Percentiles rank a stretch among this genome's conserved stretches.
These are phyloP conservation scores for Bothriochloa decipiens DNA, from an alignment of 176 grass and related monocot species.

Conservation along the genomic window DNA sequence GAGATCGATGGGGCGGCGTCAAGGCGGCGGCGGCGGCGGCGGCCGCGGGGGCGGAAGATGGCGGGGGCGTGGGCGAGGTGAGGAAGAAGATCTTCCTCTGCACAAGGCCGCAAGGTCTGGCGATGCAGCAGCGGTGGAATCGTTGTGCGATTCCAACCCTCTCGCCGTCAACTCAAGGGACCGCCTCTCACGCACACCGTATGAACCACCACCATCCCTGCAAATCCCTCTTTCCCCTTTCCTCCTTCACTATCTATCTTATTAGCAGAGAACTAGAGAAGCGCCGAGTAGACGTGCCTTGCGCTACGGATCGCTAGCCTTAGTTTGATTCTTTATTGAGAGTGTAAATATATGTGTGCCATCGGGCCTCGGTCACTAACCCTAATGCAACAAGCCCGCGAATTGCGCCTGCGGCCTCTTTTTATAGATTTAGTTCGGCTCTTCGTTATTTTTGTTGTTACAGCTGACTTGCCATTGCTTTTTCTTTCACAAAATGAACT, in stretches of 20 bases:
- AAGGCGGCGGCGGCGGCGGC: background rate
- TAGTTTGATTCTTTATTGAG: background rate
- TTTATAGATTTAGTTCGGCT: background rate
- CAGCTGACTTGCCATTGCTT: background rate
- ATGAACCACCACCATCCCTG: background rate
- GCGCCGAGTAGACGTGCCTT: background rate
- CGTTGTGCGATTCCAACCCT: slow-evolving; percentile 50
- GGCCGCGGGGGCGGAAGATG: slow-evolving; percentile 30
- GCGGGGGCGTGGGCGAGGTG: slow-evolving; percentile 29
- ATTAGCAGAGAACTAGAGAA: background rate
- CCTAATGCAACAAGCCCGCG: background rate
- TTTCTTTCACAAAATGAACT: slow-evolving; percentile 2
- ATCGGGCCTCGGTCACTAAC: background rate
- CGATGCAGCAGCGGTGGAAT: slow-evolving; percentile 43
- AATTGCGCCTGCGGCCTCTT: background rate
- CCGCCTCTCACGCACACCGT: slow-evolving; percentile 59
- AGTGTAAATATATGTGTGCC: background rate
- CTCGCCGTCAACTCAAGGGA: slow-evolving; percentile 54
- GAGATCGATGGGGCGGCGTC: slow-evolving; percentile 47
- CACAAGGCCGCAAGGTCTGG: slow-evolving; percentile 53
- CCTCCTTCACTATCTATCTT: background rate
- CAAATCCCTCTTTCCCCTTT: background rate
- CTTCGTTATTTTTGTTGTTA: background rate
- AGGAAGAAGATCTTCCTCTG: slow-evolving; percentile 40
- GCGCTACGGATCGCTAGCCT: background rate